Evolutionary conservation across 352 stramenopile genomes (phyloP).

Genomic region (Phytophthora ramorum): DNA sequence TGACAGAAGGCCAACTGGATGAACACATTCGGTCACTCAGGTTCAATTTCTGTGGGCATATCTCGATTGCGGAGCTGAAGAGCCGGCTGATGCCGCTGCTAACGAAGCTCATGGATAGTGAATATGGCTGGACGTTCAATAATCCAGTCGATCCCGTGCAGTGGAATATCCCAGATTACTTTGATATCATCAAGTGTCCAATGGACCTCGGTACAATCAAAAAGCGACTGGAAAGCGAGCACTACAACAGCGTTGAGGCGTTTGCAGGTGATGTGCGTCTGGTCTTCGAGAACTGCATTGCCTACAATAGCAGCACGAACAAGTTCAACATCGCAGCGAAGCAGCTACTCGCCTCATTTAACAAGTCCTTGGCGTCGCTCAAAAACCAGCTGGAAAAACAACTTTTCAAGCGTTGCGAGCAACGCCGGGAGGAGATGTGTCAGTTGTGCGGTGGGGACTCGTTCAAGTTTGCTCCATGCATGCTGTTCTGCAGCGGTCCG

Average conservation of each 20-base stretch:
- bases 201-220: constrained; percentile 99
- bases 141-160: constrained; percentile 95
- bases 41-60: constrained; percentile 90
- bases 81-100: constrained; percentile 85
- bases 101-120: constrained; percentile 89
- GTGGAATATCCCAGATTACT: constrained; percentile 93
- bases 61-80: constrained; percentile 84
- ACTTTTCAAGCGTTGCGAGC: constrained; percentile 85
- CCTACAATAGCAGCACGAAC: constrained; percentile 91
- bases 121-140: constrained; percentile 93
- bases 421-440: constrained; percentile 88
- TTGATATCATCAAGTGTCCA: constrained; percentile 95
- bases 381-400: constrained; percentile 88
- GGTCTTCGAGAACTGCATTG: constrained; percentile 91
- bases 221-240: constrained; percentile 94
- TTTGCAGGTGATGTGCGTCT: constrained; percentile 89
- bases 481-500: constrained; percentile 90
- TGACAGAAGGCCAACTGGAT: constrained; percentile 86
- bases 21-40: constrained; percentile 90
- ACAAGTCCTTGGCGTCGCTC: constrained; percentile 64
- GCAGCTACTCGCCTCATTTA: constrained; percentile 79
- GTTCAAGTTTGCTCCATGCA: constrained; percentile 91
- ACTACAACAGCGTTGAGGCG: constrained; percentile 93
- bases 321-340: constrained; percentile 90
- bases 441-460: constrained; percentile 89